phyloP scores from a whole-genome alignment of 78 protist genomes.

The Speleostelium caveatum region DNA sequence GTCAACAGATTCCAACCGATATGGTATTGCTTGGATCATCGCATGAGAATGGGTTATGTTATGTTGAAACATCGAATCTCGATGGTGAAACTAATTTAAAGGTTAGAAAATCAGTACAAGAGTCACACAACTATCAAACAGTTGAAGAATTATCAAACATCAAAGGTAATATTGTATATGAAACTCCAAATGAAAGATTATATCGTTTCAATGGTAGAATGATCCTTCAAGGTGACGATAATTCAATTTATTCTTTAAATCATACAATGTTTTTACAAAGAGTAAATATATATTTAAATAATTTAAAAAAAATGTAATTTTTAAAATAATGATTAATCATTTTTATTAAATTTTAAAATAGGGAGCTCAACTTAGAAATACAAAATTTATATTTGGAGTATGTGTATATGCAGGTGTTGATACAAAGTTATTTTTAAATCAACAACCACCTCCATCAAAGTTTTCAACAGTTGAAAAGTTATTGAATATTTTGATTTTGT shows the following conservation, averaged over 20 bases:
- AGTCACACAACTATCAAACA: constrained; percentile 19
- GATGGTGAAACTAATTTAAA: constrained; percentile 85
- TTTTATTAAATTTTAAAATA: not conserved
- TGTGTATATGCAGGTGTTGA: constrained; percentile 77
- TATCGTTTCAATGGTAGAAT: constrained; percentile 77
- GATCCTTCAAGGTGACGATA: constrained; percentile 44
- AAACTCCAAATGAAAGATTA: constrained; percentile 71
- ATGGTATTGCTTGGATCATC: constrained; percentile 36
- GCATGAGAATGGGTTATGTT: constrained; percentile 73
- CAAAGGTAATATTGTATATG: constrained; percentile 67
- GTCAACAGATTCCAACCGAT: constrained; percentile 80
- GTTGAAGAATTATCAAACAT: constrained; percentile 45
- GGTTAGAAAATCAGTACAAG: constrained; percentile 46
- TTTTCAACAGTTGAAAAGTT: constrained; percentile 80
- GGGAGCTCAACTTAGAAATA: constrained; percentile 79
- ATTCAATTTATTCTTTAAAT: constrained; percentile 35
- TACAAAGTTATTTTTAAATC: constrained; percentile 78
- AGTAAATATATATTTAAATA: not conserved
- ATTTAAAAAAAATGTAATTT: not conserved
- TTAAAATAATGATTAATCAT: not conserved
- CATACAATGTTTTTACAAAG: constrained; percentile 75
- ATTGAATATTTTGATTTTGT: constrained; percentile 70
- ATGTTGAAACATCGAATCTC: constrained; percentile 80
- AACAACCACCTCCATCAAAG: constrained; percentile 85
- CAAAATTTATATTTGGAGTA: constrained; percentile 65